Percentiles rank a stretch among this genome's conserved stretches.
phyloP scores from a whole-genome alignment of 2,329 filamentous ascomycete species.

The Microascus cirrosus region DNA sequence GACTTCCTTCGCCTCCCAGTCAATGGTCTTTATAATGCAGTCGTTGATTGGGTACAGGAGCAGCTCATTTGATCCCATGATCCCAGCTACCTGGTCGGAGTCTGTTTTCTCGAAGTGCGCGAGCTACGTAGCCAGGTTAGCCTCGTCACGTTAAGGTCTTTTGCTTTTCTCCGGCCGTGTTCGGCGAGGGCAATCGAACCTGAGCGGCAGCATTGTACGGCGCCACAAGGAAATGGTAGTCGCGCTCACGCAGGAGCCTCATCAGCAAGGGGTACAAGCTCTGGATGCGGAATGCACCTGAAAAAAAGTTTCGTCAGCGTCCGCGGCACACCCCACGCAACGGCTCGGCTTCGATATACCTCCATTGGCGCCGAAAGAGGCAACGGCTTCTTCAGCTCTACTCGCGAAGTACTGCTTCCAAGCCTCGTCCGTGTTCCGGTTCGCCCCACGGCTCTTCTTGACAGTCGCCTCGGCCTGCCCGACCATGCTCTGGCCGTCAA shows the following conservation, averaged over 20 bases:
- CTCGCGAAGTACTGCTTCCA: conserved; percentile 82
- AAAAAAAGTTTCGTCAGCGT: not conserved
- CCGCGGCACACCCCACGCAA: not conserved
- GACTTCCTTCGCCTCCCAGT: conserved; percentile 60
- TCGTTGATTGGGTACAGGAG: conserved; percentile 78
- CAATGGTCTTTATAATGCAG: conserved; percentile 53
- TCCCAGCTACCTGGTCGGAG: conserved; percentile 57
- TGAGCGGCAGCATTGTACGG: conserved; percentile 83
- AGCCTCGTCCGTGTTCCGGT: conserved; percentile 62
- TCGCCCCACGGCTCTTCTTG: conserved; percentile 52
- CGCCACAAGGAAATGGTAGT: conserved; percentile 67
- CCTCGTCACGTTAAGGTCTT: not conserved
- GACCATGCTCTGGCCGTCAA: conserved; percentile 74
- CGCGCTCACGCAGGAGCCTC: conserved; percentile 55
- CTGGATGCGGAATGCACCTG: conserved; percentile 61
- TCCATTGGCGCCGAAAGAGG: conserved; percentile 68
- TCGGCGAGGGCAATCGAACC: conserved; percentile 34
- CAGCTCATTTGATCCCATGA: conserved; percentile 77
- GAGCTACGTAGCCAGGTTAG: conserved; percentile 48
- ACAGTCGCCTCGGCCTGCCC: conserved; percentile 63
- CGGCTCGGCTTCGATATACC: conserved; percentile 35
- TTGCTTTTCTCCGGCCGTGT: not conserved
- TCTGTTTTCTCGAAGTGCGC: conserved; percentile 64
- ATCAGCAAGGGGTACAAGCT: conserved; percentile 70
- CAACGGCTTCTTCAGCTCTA: conserved; percentile 68